Conservation (phyloP, 495 filamentous ascomycete species). For the Antarctomyces pellizariae region DNA sequence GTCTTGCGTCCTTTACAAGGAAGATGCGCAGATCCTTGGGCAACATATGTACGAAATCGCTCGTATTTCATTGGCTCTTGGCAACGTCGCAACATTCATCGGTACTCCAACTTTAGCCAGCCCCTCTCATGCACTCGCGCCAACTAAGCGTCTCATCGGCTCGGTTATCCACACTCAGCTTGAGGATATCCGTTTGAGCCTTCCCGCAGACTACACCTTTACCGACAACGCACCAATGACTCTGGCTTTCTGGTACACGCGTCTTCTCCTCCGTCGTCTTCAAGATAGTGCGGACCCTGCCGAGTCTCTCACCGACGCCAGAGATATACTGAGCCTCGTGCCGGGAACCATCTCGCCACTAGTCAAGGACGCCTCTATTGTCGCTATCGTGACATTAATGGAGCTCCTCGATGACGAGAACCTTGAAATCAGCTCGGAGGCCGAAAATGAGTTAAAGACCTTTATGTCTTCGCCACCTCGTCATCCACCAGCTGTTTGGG, state of each 20-base stretch:
- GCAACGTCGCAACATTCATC: conserved; percentile 18
- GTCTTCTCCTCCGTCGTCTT: no score
- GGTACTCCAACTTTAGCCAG: no score
- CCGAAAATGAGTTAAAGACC: conserved; percentile 13
- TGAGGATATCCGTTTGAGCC: no score
- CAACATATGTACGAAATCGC: conserved; percentile 37
- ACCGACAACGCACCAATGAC: no score
- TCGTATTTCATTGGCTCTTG: conserved; percentile 30
- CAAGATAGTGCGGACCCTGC: no score
- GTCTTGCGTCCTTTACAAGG: conserved; percentile 33
- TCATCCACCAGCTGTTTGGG: not conserved
- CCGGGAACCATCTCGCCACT: conserved; percentile 31
- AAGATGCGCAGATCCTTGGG: conserved; percentile 41
- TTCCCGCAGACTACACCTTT: no score
- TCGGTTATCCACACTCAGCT: no score
- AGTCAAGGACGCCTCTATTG: conserved; percentile 28
- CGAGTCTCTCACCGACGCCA: no score
- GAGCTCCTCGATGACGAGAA: conserved; percentile 29
- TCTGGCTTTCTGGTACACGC: no score
- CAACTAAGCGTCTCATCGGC: no score
- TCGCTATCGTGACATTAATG: conserved; percentile 38
- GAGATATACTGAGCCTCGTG: conserved; percentile 38
- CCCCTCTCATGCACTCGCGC: no score
- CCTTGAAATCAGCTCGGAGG: conserved; percentile 13
- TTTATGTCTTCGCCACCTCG: conserved; percentile 1